Conservation (phyloP, 192 early-diverging fungal species). For the Backusella luteola region DNA sequence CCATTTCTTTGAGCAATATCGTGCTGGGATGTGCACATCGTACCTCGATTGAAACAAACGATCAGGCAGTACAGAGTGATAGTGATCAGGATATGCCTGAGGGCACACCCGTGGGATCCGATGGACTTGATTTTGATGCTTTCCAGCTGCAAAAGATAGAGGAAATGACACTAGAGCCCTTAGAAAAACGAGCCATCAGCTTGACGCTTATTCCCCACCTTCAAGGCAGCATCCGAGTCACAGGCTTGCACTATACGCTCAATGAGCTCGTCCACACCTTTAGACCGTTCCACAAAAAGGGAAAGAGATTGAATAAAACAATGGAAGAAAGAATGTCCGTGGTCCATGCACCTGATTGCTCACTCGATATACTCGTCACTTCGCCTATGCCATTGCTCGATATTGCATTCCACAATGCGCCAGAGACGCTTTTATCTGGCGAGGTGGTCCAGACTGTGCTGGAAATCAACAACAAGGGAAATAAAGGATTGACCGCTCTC, state of each 20-base stretch:
- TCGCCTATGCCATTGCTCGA: slow-evolving; percentile 84
- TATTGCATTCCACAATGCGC: slow-evolving; percentile 72
- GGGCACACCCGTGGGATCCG: slow-evolving; percentile 4
- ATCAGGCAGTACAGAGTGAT: background rate
- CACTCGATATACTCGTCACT: slow-evolving; percentile 72
- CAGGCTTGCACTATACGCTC: slow-evolving; percentile 77
- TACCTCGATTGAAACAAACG: slow-evolving; percentile 27
- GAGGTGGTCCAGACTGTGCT: slow-evolving; percentile 72
- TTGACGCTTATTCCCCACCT: slow-evolving; percentile 69
- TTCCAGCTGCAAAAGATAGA: slow-evolving; percentile 62
- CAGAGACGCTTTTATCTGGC: slow-evolving; percentile 78
- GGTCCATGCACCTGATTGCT: slow-evolving; percentile 68
- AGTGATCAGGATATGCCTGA: slow-evolving; percentile 10
- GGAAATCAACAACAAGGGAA: slow-evolving; percentile 83
- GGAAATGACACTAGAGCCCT: slow-evolving; percentile 48
- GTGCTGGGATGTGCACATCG: slow-evolving; percentile 56
- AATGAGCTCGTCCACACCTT: slow-evolving; percentile 75
- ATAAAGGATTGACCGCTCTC: slow-evolving; percentile 66
- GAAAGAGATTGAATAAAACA: slow-evolving; percentile 75
- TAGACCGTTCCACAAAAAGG: slow-evolving; percentile 63
- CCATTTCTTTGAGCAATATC: slow-evolving; percentile 64
- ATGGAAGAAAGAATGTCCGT: slow-evolving; percentile 57
- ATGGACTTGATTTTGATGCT: slow-evolving; percentile 34
- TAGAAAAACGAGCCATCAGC: slow-evolving; percentile 46
- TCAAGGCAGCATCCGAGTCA: slow-evolving; percentile 70